These are phyloP conservation scores for Phlebiopsis gigantea DNA, from an alignment of 768 basidiomycete species.

Conservation along the genomic window DNA sequence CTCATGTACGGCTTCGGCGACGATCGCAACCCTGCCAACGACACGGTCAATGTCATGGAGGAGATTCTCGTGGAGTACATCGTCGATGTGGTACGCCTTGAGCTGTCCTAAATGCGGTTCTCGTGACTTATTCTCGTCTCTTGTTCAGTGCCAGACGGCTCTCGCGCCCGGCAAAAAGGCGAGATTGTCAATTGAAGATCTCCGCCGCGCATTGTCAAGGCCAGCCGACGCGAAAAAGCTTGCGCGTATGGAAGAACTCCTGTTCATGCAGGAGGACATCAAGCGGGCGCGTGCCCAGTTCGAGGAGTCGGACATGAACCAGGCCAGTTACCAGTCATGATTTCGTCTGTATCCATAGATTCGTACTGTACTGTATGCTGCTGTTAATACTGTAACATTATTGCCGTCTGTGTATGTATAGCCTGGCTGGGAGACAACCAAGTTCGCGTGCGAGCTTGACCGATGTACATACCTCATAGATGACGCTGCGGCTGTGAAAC, in stretches of 20 bases:
- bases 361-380: not conserved
- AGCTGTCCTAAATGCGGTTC: conserved; percentile 1
- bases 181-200: conserved; percentile 81
- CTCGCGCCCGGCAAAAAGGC: conserved; percentile 65
- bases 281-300: conserved; percentile 83
- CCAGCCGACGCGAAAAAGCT: conserved; percentile 91
- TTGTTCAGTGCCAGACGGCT: conserved; percentile 62
- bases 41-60: conserved; percentile 89
- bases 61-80: conserved; percentile 91
- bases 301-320: conserved; percentile 45
- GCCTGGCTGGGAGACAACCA: too few species aligned
- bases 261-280: conserved; percentile 94
- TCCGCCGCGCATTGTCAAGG: conserved; percentile 71
- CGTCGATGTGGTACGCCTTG: conserved; percentile 71
- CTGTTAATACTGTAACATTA: conserved; percentile 1
- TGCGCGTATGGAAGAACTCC: conserved; percentile 84
- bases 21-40: conserved; percentile 80
- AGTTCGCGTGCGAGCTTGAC: too few species aligned
- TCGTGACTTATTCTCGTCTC: not conserved
- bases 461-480: not conserved
- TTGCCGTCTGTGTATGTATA: not conserved
- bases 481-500: not conserved
- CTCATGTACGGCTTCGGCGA: conserved; percentile 95
- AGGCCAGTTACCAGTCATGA: conserved; percentile 38
- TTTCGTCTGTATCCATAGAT: not conserved